Conservation (phyloP, 257 asterid species). For the Jaltomata sinuosa region DNA sequence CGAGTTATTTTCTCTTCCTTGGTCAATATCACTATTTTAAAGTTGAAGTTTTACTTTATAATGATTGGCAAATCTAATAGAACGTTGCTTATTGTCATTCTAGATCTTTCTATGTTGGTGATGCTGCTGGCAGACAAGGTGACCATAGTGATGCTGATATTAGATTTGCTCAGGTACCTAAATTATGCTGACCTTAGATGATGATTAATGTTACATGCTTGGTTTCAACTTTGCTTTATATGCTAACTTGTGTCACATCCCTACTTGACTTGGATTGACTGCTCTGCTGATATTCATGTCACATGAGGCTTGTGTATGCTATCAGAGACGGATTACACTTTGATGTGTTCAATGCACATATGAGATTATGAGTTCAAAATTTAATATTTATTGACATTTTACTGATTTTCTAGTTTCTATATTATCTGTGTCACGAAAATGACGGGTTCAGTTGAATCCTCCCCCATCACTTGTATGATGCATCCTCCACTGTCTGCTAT, state of each 20-base stretch:
- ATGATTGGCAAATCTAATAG: background rate
- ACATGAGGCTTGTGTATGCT: background rate
- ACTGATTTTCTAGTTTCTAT: background rate
- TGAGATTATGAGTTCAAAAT: background rate
- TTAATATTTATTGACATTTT: background rate
- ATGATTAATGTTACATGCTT: background rate
- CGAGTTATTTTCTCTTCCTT: constrained; percentile 33
- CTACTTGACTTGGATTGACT: background rate
- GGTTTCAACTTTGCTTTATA: background rate
- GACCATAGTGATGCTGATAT: constrained; percentile 91
- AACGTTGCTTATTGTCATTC: constrained; percentile 9
- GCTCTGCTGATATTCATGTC: background rate
- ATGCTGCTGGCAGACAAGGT: constrained; percentile 88
- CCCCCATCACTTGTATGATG: background rate
- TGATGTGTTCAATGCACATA: background rate
- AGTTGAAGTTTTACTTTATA: background rate
- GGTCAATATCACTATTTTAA: background rate
- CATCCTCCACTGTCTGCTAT: background rate
- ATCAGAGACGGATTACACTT: background rate
- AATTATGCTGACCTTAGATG: background rate
- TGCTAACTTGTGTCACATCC: background rate
- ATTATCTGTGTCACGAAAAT: background rate
- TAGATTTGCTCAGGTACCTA: constrained; percentile 78
- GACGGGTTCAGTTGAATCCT: background rate
- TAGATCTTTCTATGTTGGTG: constrained; percentile 96